These are phyloP conservation scores for Gymnopilus junonius DNA, from an alignment of 768 basidiomycete species.

Conservation along the genomic window DNA sequence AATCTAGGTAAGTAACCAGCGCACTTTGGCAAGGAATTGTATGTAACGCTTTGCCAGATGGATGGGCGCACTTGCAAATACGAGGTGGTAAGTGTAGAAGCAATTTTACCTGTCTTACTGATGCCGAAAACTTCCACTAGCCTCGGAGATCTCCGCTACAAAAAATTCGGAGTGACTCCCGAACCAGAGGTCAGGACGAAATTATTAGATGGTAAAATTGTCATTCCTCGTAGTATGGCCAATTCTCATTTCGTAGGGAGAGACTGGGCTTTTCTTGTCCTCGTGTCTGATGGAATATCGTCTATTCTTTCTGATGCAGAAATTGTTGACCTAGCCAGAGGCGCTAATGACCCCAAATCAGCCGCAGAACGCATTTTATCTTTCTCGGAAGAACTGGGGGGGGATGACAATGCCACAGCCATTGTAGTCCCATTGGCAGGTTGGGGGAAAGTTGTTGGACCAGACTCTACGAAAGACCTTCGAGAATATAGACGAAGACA, in stretches of 20 bases:
- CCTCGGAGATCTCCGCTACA: slow-evolving; percentile 88
- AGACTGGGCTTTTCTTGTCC: slow-evolving; percentile 85
- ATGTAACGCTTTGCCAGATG: slow-evolving; percentile 52
- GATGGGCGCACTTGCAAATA: slow-evolving; percentile 96
- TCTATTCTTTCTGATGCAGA: slow-evolving; percentile 93
- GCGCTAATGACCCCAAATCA: slow-evolving; percentile 66
- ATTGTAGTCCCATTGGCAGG: slow-evolving; percentile 92
- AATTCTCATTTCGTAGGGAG: slow-evolving; percentile 48
- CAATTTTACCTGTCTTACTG: background rate
- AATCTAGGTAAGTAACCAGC: slow-evolving; percentile 64
- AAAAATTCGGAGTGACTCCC: slow-evolving; percentile 89
- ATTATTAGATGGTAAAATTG: slow-evolving; percentile 67
- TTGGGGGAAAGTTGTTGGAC: slow-evolving; percentile 83
- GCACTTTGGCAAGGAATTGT: background rate
- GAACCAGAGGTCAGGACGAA: slow-evolving; percentile 87
- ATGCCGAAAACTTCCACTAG: slow-evolving; percentile 39
- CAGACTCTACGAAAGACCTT: slow-evolving; percentile 81
- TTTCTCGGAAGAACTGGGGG: slow-evolving; percentile 87
- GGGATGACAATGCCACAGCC: slow-evolving; percentile 91
- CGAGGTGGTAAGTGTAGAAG: slow-evolving; percentile 65
- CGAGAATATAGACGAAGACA: slow-evolving; percentile 78
- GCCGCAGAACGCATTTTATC: slow-evolving; percentile 86
- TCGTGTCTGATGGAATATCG: slow-evolving; percentile 94
- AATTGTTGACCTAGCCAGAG: slow-evolving; percentile 86
- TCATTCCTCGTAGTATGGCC: background rate